Base-by-base conservation (phyloP, 306 rosid genomes). In the Sophora flavescens region DNA sequence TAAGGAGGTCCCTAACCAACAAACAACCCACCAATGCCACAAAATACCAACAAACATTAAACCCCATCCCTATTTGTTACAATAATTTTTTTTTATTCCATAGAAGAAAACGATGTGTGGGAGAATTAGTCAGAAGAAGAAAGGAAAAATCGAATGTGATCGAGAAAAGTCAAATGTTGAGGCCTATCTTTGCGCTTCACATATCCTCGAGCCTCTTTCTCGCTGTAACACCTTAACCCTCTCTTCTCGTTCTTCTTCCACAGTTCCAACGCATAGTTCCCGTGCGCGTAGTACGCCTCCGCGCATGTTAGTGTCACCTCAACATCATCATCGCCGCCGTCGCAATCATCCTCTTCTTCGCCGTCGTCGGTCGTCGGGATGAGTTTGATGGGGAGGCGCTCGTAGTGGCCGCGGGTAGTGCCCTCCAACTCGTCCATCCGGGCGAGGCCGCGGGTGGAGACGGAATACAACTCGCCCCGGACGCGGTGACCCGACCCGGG, bases 161-260 rank as follows among this genome's bases (percentile, higher is more conserved):
- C 93, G 1, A 92, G 88, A 52, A 92, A 92, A 13, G 92, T 74
- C 14, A 90, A 82, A 79, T 88, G 50, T 58, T 83, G 96, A 83
- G 96, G 97, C 87, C 97, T 61, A 63, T 93, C 97, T 17, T 76
- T 82, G 36, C 97, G 93, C 76, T 85, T 87, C 68, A 93, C 97
- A 53, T 93, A 93, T 0, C 94, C 96, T 15, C 38, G 73, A 5
- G 92, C 81, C 13, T 86, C 94, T 60, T 85, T 88, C 82, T 83
- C 85, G 0, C 96, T 44, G 8, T 93, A 93, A 62, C 71, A 80
- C n/a, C 47, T 39, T 9, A 90, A 68, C 1, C 91, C 90, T 60
- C 73, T 64, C 68, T 81, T 84, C 26, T 80, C 92, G 7, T 86
- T 81, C 80, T 84, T 90, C 77, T 63, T 84, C 96, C 96, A 90